Base-by-base conservation (phyloP, 2,329 filamentous ascomycete species). In the Ploettnerulaceae sp. region DNA sequence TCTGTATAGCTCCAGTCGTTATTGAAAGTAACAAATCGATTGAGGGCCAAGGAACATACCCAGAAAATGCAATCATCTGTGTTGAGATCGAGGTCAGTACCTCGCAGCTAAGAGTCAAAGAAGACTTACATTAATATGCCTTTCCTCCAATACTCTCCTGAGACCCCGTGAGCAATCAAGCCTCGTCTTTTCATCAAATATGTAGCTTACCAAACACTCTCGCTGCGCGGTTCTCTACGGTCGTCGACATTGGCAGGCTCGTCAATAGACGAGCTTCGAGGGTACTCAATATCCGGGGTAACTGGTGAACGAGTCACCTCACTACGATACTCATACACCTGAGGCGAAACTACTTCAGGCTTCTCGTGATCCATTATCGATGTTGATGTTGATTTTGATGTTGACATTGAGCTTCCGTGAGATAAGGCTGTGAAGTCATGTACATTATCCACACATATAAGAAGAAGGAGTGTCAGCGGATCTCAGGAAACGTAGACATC, bases 31-130 rank as follows among this genome's bases (percentile, higher is more conserved):
- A 28, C 24, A 37, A 4, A 18, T n/a, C 14, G 39, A 7, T 29
- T 31, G 4, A 17, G n/a, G 15, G 21, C 12, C 9, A 17, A 6
- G 5, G 21, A 15, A 53, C 64, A 39, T 61, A 69, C 65, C 68
- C 68, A 43, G 68, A 69, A 45, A 71, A 70, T 22, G 68, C 67
- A 50, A 70, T 70, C 68, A 70, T 70, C 66, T 69, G 50, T 14
- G 25, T 28, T 12, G 25, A 28, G 14, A 12, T 18, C 3, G n/a
- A 41, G 15, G 7, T 33, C 18, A 24, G 20, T 25, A 28, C 17
- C n/a, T 34, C 12, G 12, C 9, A 12, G 33, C 32, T 3, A 37
- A 28, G 25, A 25, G 31, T n/a, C 7, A 2, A 2, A 20, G 31
- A 31, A 6, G 1, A 50, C 60, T 51, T 48, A 65, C 63, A 50